Base-by-base conservation (phyloP, 2,329 filamentous ascomycete genomes). In the Aspergillus aculeatus region DNA sequence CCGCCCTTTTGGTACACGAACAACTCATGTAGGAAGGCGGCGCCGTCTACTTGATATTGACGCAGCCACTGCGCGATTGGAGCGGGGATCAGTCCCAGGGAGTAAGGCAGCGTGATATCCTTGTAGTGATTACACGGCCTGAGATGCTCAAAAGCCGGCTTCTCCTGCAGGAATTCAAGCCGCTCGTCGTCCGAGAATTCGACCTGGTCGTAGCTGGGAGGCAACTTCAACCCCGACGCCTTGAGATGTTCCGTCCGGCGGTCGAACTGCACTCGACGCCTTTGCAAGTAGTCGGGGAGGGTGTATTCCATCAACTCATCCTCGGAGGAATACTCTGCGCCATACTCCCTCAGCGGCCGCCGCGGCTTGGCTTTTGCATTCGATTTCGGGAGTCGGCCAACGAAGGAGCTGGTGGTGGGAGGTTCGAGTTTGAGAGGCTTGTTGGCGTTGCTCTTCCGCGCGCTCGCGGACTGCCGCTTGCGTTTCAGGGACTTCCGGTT, bases 1-100 rank as follows among this genome's bases (percentile, higher is more conserved):
- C 90, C 92, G 1, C 95, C 95, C 67, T 89, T 89, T 70, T 99
- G 95, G 65, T 91, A 94, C 4, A 97, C 89, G 71, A 98, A 98
- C 23, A 91, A 84, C 61, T 91, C 85, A 72, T 98, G 93, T 7
- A 99, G 81, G 69, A 97, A 98, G 32, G 85, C 83, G 14, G 89
- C 91, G 5, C 95, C 95, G 29, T 90, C 84, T 1, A 98, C 82
- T 73, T 99, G 95, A 69, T 99, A 99, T 64, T 93, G 90, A 61
- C 95, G 87, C 52, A 99, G 80, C 78, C 95, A 97, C 71, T 95
- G 93, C 0, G 94, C 93, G 56, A 98, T 91, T 0, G 92, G 86
- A 0, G 91, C 92, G 0, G 95, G 95, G 44, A 99, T 92, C 3
- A 92, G 71, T 0, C 93, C 94, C 0, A 86, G 84, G 0, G 93